Evolutionary conservation across 257 asterid species (phyloP).

Genomic region (Salvia rosmarinus): DNA sequence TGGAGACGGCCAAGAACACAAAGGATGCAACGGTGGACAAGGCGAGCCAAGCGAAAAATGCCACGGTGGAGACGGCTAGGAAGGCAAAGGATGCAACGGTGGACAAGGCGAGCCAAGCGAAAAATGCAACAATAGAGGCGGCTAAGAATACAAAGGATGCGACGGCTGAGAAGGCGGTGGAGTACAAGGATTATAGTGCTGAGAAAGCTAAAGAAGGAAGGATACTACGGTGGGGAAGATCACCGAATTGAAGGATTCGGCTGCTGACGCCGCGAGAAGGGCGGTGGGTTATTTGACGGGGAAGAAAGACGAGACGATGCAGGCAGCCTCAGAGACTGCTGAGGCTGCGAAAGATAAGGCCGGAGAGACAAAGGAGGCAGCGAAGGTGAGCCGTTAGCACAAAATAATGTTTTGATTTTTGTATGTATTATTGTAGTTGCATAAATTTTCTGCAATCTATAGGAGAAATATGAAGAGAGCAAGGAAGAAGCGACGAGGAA

Average conservation of each 20-base stretch:
- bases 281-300: conserved; percentile 72
- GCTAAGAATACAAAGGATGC: conserved; percentile 29
- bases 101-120: conserved; percentile 45
- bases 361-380: conserved; percentile 36
- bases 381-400: conserved; percentile 57
- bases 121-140: conserved; percentile 41
- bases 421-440: background rate
- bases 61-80: conserved; percentile 39
- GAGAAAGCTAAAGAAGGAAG: conserved; percentile 62
- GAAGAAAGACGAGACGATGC: conserved; percentile 62
- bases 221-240: conserved; percentile 55
- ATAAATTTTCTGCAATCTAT: background rate
- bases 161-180: conserved; percentile 34
- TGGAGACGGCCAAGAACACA: background rate
- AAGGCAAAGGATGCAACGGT: conserved; percentile 48
- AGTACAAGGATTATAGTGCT: conserved; percentile 45
- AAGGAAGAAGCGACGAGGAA: conserved; percentile 58
- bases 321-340: conserved; percentile 40
- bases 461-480: conserved; percentile 52
- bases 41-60: background rate
- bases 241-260: conserved; percentile 59
- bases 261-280: conserved; percentile 53
- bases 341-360: conserved; percentile 46
- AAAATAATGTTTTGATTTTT: too few relatives aligned
- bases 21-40: conserved; percentile 20